Base-by-base conservation (phyloP, 768 basidiomycete genomes). In the Leccinellum rugosiceps region DNA sequence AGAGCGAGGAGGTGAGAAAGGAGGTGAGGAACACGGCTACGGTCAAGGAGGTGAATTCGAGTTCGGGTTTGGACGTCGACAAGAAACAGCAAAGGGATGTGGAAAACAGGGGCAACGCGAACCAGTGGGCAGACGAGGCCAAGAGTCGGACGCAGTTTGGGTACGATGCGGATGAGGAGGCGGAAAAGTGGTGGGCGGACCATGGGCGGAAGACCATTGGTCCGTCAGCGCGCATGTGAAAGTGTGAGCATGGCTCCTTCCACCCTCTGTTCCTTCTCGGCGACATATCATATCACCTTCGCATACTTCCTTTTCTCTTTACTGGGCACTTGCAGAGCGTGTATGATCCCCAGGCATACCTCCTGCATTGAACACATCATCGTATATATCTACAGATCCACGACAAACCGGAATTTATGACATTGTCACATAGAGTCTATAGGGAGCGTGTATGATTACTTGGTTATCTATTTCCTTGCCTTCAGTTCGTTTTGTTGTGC, bases 41-140 rank as follows among this genome's bases (percentile, higher is more conserved):
- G 43, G 50, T 35, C 48, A 9, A 41, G n/a, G 38, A 19, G 38
- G 3, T 10, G n/a, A 41, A 41, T 10, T 41, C 2, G n/a, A 11
- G 48, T 4, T 31, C 17, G 4, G 9, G 28, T 15, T 11, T 4
- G 19, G 17, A 21, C 13, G 19, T n/a, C 26, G 26, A 17, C 19
- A 31, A 31, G 14, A 17, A 26, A 44, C 35, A 30, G 21, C 17
- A 28, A 5, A 41, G 3, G 9, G 41, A 38, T 7, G 34, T n/a
- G 31, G 21, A 19, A 5, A 9, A n/a, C 21, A 59, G 48, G 25
- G 73, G 73, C 25, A 82, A 78, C 60, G 72, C 75, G 55, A 85
- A 85, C 59, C 76, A 82, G 58, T 85, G 84, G 84, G 82, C 83
- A 6, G 83, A 86, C 65, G 76, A 74, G 63, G 69, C 65, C 51